These are phyloP conservation scores for Yamadazyma paraphyllophila DNA, from an alignment of 805 yeast species.

Conservation along the genomic window DNA sequence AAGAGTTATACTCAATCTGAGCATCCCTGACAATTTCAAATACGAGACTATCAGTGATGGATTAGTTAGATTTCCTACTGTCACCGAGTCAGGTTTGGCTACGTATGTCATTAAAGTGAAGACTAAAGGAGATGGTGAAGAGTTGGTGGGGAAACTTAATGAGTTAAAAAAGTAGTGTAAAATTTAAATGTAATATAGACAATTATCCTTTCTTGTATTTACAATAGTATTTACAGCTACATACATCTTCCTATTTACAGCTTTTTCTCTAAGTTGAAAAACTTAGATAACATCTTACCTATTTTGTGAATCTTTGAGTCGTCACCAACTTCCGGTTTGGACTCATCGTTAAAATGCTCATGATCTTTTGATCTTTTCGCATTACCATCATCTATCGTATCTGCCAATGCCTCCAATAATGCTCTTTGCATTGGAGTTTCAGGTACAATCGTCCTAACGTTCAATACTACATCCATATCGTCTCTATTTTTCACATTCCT, in stretches of 20 bases:
- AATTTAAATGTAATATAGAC: slow-evolving; percentile 7
- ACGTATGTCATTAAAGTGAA: slow-evolving; percentile 77
- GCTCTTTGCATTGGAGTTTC: slow-evolving; percentile 82
- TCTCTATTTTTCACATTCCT: slow-evolving; percentile 62
- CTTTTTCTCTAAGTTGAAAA: slow-evolving; percentile 46
- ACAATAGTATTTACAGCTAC: neutral
- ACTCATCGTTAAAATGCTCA: slow-evolving; percentile 34
- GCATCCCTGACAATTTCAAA: slow-evolving; percentile 53
- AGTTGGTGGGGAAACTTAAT: slow-evolving; percentile 38
- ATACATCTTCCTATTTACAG: slow-evolving; percentile 11
- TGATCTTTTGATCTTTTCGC: slow-evolving; percentile 66
- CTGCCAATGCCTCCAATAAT: slow-evolving; percentile 90
- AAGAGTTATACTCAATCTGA: slow-evolving; percentile 69
- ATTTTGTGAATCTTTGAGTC: slow-evolving; percentile 54
- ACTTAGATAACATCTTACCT: slow-evolving; percentile 56
- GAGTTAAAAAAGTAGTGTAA: slow-evolving; percentile 13
- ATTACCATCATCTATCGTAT: slow-evolving; percentile 72
- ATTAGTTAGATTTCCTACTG: slow-evolving; percentile 63
- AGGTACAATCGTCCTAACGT: slow-evolving; percentile 71
- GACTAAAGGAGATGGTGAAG: slow-evolving; percentile 64
- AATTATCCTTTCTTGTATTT: neutral
- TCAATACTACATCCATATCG: slow-evolving; percentile 70
- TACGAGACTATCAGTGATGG: slow-evolving; percentile 67
- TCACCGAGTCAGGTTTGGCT: slow-evolving; percentile 52
- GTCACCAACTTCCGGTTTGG: slow-evolving; percentile 20